phyloP scores from a whole-genome alignment of 1,284 basidiomycete genomes.

The Ceratobasidium sp. region DNA sequence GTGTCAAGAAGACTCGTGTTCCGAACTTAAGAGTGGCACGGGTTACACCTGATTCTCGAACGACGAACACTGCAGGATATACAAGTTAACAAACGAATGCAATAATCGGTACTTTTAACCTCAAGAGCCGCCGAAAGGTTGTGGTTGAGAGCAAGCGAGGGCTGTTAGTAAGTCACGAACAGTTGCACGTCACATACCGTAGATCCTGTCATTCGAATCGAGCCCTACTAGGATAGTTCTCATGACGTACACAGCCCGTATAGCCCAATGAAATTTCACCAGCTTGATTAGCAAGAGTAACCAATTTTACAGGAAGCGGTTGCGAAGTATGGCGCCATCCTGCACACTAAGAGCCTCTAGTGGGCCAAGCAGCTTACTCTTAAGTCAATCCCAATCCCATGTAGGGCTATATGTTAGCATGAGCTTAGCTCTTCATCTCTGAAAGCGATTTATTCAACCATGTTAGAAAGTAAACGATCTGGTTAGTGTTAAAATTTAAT shows the following conservation, averaged over 20 bases:
- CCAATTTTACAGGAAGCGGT: background rate
- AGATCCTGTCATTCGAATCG: slow-evolving; percentile 10
- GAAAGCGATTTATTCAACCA: background rate
- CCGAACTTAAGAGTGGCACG: background rate
- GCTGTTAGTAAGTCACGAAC: too few relatives aligned
- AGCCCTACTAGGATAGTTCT: background rate
- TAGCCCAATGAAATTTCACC: too few relatives aligned
- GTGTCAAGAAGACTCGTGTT: background rate
- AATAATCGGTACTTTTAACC: background rate
- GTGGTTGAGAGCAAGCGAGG: slow-evolving; percentile 21
- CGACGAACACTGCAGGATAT: too few relatives aligned
- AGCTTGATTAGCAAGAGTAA: background rate
- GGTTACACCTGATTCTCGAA: background rate
- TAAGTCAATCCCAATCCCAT: background rate
- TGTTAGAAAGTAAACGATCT: background rate
- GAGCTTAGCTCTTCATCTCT: background rate
- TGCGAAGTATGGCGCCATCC: background rate
- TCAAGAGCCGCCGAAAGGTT: background rate
- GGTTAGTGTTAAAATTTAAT: background rate
- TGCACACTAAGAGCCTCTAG: background rate
- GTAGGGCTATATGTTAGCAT: background rate
- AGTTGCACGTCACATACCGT: background rate
- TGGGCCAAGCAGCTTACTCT: background rate
- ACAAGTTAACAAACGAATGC: background rate
- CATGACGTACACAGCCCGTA: slow-evolving; percentile 22